phyloP scores from a whole-genome alignment of 768 basidiomycete species.

The Hygrocybe punicea region DNA sequence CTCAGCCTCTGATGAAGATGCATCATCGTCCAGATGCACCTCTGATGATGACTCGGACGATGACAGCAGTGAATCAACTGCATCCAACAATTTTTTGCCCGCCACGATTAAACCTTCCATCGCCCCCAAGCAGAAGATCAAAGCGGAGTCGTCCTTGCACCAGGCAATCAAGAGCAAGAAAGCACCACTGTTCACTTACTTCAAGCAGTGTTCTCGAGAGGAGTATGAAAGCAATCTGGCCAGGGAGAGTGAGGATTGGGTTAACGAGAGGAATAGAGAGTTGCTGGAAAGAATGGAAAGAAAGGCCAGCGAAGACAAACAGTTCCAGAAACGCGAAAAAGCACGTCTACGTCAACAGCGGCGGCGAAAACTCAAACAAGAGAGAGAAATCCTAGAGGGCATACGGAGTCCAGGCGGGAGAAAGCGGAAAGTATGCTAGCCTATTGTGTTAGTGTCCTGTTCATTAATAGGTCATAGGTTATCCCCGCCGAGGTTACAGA shows the following conservation, averaged over 20 bases:
- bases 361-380: background rate
- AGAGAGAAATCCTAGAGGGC: background rate
- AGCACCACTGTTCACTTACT: background rate
- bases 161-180: background rate
- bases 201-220: background rate
- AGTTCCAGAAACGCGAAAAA: background rate
- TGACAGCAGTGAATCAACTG: background rate
- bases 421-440: conserved; percentile 1
- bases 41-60: background rate
- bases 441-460: too few species aligned
- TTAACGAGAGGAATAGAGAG: background rate
- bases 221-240: background rate
- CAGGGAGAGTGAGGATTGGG: background rate
- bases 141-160: background rate
- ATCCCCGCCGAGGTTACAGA: background rate
- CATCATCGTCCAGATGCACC: background rate
- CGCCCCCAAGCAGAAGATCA: background rate
- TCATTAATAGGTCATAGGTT: too few species aligned
- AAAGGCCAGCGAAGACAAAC: background rate
- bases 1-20: background rate
- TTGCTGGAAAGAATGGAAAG: background rate
- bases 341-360: background rate
- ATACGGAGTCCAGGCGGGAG: background rate
- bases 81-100: background rate
- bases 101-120: background rate